phyloP scores from a whole-genome alignment of 768 basidiomycete species.

The Hirschioporus abietinus region DNA sequence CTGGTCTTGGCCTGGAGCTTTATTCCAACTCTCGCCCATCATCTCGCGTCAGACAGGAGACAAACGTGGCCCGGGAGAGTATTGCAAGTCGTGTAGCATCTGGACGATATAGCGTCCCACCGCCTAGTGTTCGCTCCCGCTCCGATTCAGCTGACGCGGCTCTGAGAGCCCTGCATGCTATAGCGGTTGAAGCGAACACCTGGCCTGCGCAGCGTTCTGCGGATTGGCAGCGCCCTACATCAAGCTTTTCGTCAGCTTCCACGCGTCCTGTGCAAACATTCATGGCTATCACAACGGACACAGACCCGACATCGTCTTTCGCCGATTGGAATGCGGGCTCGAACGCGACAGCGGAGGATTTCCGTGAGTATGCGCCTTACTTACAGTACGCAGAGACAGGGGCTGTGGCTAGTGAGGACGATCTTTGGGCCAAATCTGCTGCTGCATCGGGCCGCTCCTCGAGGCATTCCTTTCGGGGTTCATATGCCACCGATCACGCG shows the following conservation, averaged over 20 bases:
- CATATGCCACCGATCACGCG: neutral
- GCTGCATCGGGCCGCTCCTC: neutral
- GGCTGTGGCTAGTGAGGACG: neutral
- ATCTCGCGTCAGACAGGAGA: neutral
- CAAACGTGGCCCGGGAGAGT: neutral
- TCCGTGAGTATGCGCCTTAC: neutral
- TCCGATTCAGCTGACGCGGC: neutral
- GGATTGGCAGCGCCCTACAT: neutral
- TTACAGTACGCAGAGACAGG: neutral
- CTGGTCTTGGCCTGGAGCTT: neutral
- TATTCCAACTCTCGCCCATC: neutral
- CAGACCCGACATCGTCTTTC: neutral
- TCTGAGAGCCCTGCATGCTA: neutral
- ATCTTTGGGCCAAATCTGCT: neutral
- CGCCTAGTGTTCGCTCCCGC: neutral
- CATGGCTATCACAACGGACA: neutral
- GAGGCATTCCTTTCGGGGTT: neutral
- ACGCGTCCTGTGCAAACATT: neutral
- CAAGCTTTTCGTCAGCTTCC: neutral
- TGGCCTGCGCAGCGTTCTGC: neutral
- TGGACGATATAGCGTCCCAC: neutral
- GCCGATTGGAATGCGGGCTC: neutral
- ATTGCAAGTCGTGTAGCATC: neutral
- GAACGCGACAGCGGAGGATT: neutral
- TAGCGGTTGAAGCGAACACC: neutral